Conservation (phyloP, 73 alveolate species). For the Breviolum minutum region DNA sequence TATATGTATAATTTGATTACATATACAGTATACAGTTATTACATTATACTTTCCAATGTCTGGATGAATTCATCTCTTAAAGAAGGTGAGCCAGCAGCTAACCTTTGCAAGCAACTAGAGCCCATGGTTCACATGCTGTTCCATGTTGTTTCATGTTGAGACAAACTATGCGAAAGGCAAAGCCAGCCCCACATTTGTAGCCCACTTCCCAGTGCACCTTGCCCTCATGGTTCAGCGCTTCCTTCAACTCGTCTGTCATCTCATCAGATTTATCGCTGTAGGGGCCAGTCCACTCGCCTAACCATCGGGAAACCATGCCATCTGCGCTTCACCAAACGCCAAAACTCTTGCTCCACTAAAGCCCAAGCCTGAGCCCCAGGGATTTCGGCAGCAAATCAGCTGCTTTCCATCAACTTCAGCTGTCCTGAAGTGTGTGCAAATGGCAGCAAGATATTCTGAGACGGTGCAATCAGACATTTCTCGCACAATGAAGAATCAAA, state of each 20-base stretch:
- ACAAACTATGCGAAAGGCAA: not conserved
- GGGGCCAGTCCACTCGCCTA: constrained; percentile 37
- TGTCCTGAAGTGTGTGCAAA: not conserved
- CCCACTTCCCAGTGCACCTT: not conserved
- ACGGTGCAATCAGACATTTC: not conserved
- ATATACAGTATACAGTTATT: no score
- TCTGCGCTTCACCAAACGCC: no score
- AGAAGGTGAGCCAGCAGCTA: no score
- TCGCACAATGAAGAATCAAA: not conserved
- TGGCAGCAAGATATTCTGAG: not conserved
- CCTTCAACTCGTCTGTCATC: not conserved
- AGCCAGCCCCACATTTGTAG: not conserved
- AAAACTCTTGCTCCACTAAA: not conserved
- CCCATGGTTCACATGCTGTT: no score
- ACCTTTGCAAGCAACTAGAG: no score
- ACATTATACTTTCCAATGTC: no score
- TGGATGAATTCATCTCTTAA: no score
- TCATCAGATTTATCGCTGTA: not conserved
- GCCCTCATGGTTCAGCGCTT: not conserved
- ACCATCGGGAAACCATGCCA: no score
- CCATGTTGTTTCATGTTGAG: no score
- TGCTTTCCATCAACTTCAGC: constrained; percentile 7
- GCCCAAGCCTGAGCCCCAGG: constrained; percentile 13
- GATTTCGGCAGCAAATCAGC: constrained; percentile 23
- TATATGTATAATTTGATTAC: no score